phyloP scores from a whole-genome alignment of 306 rosid genomes.

The Cotoneaster glaucophyllus region DNA sequence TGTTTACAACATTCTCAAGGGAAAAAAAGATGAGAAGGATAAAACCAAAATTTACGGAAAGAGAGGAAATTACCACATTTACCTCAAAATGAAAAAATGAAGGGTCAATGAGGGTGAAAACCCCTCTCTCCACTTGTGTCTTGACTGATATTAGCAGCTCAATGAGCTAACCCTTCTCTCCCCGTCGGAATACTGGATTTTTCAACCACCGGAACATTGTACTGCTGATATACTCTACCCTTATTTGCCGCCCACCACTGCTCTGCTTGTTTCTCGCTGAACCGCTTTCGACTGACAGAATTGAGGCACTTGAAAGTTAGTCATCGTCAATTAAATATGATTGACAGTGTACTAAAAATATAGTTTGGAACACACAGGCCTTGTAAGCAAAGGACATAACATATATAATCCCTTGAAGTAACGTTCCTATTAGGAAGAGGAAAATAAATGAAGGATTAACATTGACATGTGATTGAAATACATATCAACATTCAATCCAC shows the following conservation, averaged over 20 bases:
- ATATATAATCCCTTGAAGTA: neutral
- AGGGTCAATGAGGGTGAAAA: neutral
- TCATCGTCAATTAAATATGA: neutral
- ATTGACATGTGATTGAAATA: neutral
- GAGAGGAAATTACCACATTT: neutral
- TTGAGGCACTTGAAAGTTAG: neutral
- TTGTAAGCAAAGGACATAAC: neutral
- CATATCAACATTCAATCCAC: neutral
- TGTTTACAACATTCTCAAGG: neutral
- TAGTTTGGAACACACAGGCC: neutral
- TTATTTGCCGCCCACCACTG: slow-evolving; percentile 82
- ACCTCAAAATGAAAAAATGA: slow-evolving; percentile 4
- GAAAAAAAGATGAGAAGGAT: neutral
- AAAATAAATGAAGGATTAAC: neutral
- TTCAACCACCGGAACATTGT: slow-evolving; percentile 56
- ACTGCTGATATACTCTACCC: slow-evolving; percentile 55
- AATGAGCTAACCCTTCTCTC: slow-evolving; percentile 60
- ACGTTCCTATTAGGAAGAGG: neutral
- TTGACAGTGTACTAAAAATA: neutral
- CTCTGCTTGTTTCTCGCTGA: slow-evolving; percentile 81
- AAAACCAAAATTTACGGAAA: neutral
- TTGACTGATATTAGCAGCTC: slow-evolving; percentile 8
- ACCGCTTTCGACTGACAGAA: slow-evolving; percentile 64
- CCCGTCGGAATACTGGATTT: slow-evolving; percentile 54
- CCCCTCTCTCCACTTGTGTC: slow-evolving; percentile 28